Evolutionary conservation across 2,329 filamentous ascomycete genomes (phyloP).

Genomic region (Cercospora canescens): DNA sequence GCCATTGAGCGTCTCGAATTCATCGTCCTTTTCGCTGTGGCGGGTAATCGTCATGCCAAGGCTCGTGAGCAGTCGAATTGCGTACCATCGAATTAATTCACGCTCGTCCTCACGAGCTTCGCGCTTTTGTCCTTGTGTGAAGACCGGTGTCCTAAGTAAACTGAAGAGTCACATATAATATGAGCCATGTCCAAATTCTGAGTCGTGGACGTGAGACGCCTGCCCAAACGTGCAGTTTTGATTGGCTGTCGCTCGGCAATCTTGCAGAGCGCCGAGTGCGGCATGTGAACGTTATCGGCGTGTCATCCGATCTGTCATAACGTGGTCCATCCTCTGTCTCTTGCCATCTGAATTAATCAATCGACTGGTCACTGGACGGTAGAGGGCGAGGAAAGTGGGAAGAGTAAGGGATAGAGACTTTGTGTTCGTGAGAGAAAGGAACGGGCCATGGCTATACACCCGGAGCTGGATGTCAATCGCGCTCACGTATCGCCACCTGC

Average conservation of each 20-base stretch:
- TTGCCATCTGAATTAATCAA: background rate
- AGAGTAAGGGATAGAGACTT: background rate
- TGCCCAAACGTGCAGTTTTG: background rate
- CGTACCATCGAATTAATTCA: background rate
- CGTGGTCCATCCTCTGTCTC: background rate
- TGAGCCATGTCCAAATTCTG: background rate
- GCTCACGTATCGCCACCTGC: conserved; percentile 15
- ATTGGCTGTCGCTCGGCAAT: conserved; percentile 7
- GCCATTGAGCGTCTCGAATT: background rate
- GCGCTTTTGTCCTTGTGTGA: background rate
- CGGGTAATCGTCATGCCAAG: background rate
- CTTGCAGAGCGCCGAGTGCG: background rate
- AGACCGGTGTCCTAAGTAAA: background rate
- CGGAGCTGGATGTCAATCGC: conserved; percentile 11
- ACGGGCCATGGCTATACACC: conserved; percentile 23
- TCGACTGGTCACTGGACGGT: background rate
- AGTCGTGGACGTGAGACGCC: background rate
- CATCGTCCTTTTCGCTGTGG: background rate
- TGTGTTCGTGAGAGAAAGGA: no score
- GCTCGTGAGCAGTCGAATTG: background rate
- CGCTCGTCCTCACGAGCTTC: background rate
- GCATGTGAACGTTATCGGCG: conserved; percentile 10
- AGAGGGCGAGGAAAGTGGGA: background rate
- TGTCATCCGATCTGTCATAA: background rate
- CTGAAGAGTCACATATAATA: background rate